A percentile compares a stretch with the other conserved stretches of the same genome.
Evolutionary conservation across 192 early-diverging fungal genomes (phyloP).

Genomic region (Coemansia sp.): DNA sequence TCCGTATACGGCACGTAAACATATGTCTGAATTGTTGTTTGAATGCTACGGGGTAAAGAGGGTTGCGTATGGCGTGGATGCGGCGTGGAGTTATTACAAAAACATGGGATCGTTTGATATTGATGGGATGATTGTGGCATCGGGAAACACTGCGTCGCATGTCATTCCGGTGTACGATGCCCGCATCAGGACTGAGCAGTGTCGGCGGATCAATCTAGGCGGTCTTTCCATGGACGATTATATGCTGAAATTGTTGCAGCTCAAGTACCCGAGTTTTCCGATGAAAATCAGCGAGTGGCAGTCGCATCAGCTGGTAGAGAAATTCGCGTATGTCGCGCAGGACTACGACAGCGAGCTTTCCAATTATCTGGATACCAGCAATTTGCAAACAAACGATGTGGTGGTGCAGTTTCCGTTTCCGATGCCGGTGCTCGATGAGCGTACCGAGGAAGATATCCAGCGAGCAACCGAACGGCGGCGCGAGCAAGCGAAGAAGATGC

Average conservation of each 20-base stretch:
- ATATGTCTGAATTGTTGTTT: conserved; percentile 86
- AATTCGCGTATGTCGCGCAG: conserved; percentile 68
- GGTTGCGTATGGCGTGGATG: conserved; percentile 82
- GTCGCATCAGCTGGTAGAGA: conserved; percentile 70
- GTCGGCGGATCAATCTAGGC: conserved; percentile 81
- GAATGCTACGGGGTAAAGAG: conserved; percentile 79
- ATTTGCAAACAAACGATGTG: conserved; percentile 64
- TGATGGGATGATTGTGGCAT: conserved; percentile 72
- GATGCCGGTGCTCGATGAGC: conserved; percentile 64
- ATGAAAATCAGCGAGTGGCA: conserved; percentile 75
- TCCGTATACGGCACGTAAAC: conserved; percentile 70
- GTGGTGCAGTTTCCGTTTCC: conserved; percentile 82
- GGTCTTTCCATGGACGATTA: conserved; percentile 74
- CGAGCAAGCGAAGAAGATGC: conserved; percentile 71
- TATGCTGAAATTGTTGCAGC: conserved; percentile 83
- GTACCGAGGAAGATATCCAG: conserved; percentile 77
- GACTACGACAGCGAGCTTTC: conserved; percentile 75
- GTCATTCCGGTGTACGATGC: conserved; percentile 73
- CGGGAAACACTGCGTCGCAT: conserved; percentile 70
- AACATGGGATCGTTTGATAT: conserved; percentile 60
- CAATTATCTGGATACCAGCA: conserved; percentile 60
- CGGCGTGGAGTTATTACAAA: conserved; percentile 82
- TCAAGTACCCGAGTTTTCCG: conserved; percentile 89
- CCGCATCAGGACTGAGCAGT: conserved; percentile 60
- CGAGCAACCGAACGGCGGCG: conserved; percentile 64